A percentile compares a stretch with the other conserved stretches of the same genome.
Evolutionary conservation across 1,139 yeast genomes (phyloP).

Genomic region (Saccharomyces pastorianus): DNA sequence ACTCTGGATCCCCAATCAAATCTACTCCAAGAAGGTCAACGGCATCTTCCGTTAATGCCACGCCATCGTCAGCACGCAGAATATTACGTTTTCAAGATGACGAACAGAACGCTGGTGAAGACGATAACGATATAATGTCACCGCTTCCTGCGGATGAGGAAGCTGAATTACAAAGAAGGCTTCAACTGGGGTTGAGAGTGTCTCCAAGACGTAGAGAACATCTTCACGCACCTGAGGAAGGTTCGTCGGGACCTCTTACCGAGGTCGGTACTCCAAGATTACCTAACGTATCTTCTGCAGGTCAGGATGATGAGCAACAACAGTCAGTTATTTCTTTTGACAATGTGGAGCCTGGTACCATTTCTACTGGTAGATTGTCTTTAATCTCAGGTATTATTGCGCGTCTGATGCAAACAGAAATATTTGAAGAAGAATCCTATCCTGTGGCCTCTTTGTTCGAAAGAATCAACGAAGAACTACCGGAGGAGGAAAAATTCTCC

Average conservation of each 20-base stretch:
- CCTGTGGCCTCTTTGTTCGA: slow-evolving; percentile 39
- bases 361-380: slow-evolving; percentile 45
- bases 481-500: slow-evolving; percentile 55
- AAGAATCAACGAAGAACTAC: slow-evolving; percentile 43
- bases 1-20: slow-evolving; percentile 19
- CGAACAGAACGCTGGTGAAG: slow-evolving; percentile 18
- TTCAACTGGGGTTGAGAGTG: slow-evolving; percentile 25
- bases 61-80: slow-evolving; percentile 13
- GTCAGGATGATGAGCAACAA: slow-evolving; percentile 26
- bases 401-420: slow-evolving; percentile 39
- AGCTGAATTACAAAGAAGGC: slow-evolving; percentile 24
- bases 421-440: slow-evolving; percentile 44
- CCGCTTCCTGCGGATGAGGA: slow-evolving; percentile 24
- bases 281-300: slow-evolving; percentile 26
- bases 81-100: slow-evolving; percentile 13
- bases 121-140: slow-evolving; percentile 14
- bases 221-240: slow-evolving; percentile 13
- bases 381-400: slow-evolving; percentile 42
- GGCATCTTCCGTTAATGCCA: slow-evolving; percentile 4
- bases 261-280: slow-evolving; percentile 20
- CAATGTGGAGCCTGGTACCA: slow-evolving; percentile 30
- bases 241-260: slow-evolving; percentile 19
- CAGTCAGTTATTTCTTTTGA: slow-evolving; percentile 24
- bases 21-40: slow-evolving; percentile 12
- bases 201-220: slow-evolving; percentile 24